Evolutionary conservation across 495 filamentous ascomycete genomes (phyloP), one percentile per base, ranked within the genome.

Genomic region (Penicillium silybi): DNA sequence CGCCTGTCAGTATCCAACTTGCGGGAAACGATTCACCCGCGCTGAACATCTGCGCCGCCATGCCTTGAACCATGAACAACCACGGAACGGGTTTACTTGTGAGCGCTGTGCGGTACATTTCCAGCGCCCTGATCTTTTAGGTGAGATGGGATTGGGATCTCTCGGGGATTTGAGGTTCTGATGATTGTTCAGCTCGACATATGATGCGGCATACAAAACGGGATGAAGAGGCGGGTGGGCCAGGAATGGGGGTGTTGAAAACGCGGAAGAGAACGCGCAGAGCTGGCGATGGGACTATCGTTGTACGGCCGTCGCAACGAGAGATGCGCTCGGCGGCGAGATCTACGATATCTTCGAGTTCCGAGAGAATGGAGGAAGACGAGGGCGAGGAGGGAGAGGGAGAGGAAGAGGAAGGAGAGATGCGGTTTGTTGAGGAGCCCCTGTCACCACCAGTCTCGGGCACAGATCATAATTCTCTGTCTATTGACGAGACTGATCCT

Each of bases 11-110:
- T 69, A 72, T 54, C 68, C 70, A 9, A 64, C 61, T 6, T 84
- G 81, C 51, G 69, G 62, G 20, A 82, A 81, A 59, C 74, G 70
- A 23, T 84, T 84, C 59, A 80, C 79, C 42, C 70, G 81, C 44
- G 75, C 79, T 3, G 81, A 84, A 54, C 81, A 84, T 64, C 65
- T 83, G 11, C 81, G 82, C 26, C 75, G 81, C 11, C 81, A 84
- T 62, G 69, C 75, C 17, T 65, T 82, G 41, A 84, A 84, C 52
- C 81, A 84, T 48, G 65, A 67, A 26, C 57, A 67, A 18, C 47
- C 56, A 11, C 75, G 70, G 20, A 71, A 76, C 52, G 80, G 79
- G 0, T 72, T 79, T 41, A 82, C 79, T 0, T 84, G 81, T 53
- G 60, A 72, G 43, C 68, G 80, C 26, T 84, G 81, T 41, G 74